Conservation (phyloP, 2,329 filamentous ascomycete species). For the Alternaria triticina region DNA sequence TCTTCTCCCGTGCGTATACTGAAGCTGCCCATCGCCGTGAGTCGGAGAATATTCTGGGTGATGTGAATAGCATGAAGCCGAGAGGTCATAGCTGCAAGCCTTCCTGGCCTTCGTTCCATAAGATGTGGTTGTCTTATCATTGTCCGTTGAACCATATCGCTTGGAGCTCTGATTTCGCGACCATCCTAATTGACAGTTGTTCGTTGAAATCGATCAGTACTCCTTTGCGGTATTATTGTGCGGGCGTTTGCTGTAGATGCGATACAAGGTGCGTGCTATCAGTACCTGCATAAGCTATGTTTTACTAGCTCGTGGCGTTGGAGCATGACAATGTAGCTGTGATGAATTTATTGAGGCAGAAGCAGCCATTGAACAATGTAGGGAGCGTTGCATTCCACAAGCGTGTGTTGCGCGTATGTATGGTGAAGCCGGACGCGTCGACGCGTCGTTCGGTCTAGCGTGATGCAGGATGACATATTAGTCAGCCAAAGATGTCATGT, state of each 20-base stretch:
- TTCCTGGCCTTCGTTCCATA: background rate
- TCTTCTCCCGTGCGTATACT: background rate
- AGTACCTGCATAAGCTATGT: background rate
- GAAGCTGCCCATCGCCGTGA: background rate
- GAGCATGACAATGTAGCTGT: background rate
- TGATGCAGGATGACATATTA: background rate
- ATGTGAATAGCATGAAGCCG: background rate
- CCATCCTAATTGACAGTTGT: background rate
- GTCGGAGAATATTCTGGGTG: background rate
- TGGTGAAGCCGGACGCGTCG: background rate
- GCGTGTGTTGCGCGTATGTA: background rate
- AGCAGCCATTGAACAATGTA: background rate
- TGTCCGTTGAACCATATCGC: background rate
- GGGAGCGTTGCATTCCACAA: background rate
- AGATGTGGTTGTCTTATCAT: background rate
- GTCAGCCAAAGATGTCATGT: background rate
- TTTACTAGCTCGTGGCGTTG: no score
- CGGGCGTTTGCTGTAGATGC: background rate
- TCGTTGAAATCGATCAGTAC: rapidly evolving
- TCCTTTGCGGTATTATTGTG: background rate
- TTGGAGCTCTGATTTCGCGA: background rate
- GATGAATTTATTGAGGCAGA: background rate
- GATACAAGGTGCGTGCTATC: background rate
- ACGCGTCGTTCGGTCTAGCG: background rate
- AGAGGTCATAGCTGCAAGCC: background rate